These are phyloP conservation scores for Citrus inodora DNA, from an alignment of 345 rosid genomes.

Conservation along the genomic window DNA sequence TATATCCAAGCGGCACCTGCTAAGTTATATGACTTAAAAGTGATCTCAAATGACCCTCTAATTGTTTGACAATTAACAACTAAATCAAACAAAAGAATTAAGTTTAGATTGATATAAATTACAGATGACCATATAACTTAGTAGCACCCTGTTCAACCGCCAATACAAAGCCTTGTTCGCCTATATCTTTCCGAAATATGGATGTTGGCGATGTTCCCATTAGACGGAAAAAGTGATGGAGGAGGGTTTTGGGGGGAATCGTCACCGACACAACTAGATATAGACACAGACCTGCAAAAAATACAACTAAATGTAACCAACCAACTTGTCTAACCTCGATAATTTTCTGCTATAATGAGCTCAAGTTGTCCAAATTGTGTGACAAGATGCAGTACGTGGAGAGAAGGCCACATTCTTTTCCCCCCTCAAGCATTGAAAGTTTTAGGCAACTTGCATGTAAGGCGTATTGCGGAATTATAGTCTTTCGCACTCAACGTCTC, in stretches of 20 bases:
- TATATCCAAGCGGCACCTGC: too few relatives aligned
- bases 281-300: background rate
- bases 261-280: background rate
- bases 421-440: background rate
- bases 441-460: slow-evolving; percentile 2
- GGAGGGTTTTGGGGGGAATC: too few relatives aligned
- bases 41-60: too few relatives aligned
- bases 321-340: background rate
- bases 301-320: background rate
- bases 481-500: background rate
- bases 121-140: too few relatives aligned
- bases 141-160: too few relatives aligned
- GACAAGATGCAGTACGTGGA: background rate
- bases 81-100: too few relatives aligned
- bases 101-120: too few relatives aligned
- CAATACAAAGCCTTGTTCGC: too few relatives aligned
- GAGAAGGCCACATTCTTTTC: background rate
- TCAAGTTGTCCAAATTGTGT: background rate
- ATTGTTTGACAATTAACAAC: too few relatives aligned
- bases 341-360: background rate
- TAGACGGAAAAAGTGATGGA: too few relatives aligned
- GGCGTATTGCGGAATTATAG: background rate
- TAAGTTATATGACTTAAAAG: too few relatives aligned
- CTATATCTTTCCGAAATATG: too few relatives aligned
- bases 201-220: background rate